Conservation (phyloP, 2,329 filamentous ascomycete genomes). For the Periconia sp. region DNA sequence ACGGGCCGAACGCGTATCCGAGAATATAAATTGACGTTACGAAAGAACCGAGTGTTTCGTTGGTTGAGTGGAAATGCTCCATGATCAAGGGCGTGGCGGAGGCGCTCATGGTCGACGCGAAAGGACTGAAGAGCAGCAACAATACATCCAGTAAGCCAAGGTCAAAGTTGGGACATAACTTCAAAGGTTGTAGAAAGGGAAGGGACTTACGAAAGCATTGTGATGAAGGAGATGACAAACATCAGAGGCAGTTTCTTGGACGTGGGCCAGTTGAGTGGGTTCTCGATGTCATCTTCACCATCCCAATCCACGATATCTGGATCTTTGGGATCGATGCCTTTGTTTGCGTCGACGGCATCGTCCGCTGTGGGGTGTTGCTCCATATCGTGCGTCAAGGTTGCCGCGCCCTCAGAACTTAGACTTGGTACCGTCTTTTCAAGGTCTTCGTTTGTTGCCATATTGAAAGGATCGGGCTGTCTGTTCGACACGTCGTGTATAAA, state of each 20-base stretch:
- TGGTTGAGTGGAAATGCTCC: constrained; percentile 5
- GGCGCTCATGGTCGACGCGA: constrained; percentile 12
- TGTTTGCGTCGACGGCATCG: neutral
- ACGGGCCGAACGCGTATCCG: constrained; percentile 27
- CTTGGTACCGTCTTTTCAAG: neutral
- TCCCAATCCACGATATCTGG: constrained; percentile 18
- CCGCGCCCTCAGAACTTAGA: neutral
- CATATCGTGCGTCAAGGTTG: neutral
- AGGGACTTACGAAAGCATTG: constrained; percentile 24
- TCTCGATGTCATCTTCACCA: constrained; percentile 22
- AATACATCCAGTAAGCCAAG: neutral
- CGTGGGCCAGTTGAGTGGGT: constrained; percentile 31
- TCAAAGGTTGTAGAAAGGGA: neutral
- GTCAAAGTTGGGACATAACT: neutral
- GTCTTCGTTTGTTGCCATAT: neutral
- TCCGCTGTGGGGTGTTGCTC: neutral
- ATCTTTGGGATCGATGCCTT: neutral
- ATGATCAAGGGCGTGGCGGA: constrained; percentile 8
- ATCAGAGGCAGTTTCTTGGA: constrained; percentile 21
- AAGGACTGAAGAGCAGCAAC: neutral
- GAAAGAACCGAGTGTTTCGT: constrained; percentile 14
- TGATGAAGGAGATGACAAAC: constrained; percentile 21
- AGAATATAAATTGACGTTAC: constrained; percentile 32
- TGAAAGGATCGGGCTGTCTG: no score
- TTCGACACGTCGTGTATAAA: no score